These are phyloP conservation scores for Canavalia gladiata DNA, from an alignment of 306 rosid genomes.

Conservation along the genomic window DNA sequence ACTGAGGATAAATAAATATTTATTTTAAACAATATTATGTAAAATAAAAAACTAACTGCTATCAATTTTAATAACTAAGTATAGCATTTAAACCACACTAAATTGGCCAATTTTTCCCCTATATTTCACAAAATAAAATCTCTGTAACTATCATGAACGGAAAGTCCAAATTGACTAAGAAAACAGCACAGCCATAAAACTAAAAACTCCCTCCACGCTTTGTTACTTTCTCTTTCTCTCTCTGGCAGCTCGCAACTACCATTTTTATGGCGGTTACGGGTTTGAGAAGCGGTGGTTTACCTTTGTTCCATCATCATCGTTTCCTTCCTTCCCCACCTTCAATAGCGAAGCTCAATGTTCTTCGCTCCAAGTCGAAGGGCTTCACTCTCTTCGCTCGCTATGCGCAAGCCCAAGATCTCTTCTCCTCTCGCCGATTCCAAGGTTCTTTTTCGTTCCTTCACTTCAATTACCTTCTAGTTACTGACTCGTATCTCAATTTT, in stretches of 20 bases:
- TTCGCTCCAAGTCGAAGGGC: slow-evolving; percentile 59
- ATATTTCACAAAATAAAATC: neutral
- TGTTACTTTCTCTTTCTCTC: too few species aligned
- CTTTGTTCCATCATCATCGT: slow-evolving; percentile 59
- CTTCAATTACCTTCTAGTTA: neutral
- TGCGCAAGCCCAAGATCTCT: slow-evolving; percentile 77
- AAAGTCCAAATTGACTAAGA: neutral
- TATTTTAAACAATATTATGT: too few species aligned
- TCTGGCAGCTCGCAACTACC: neutral
- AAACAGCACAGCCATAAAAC: slow-evolving; percentile 5
- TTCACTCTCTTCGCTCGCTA: slow-evolving; percentile 75
- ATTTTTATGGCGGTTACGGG: slow-evolving; percentile 72
- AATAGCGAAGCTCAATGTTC: slow-evolving; percentile 41
- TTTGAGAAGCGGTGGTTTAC: slow-evolving; percentile 64
- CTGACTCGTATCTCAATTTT: neutral
- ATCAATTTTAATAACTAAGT: too few species aligned
- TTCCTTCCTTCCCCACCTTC: slow-evolving; percentile 42
- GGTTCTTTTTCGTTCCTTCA: slow-evolving; percentile 47
- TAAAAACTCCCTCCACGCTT: slow-evolving; percentile 1
- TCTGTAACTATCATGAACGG: neutral
- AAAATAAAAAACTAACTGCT: too few species aligned
- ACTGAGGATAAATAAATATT: too few species aligned
- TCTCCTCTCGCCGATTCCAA: slow-evolving; percentile 80
- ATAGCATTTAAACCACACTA: too few species aligned
- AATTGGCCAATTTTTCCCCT: too few species aligned